phyloP scores from a whole-genome alignment of 2,329 filamentous ascomycete genomes.

The Alternaria triticimaculans region DNA sequence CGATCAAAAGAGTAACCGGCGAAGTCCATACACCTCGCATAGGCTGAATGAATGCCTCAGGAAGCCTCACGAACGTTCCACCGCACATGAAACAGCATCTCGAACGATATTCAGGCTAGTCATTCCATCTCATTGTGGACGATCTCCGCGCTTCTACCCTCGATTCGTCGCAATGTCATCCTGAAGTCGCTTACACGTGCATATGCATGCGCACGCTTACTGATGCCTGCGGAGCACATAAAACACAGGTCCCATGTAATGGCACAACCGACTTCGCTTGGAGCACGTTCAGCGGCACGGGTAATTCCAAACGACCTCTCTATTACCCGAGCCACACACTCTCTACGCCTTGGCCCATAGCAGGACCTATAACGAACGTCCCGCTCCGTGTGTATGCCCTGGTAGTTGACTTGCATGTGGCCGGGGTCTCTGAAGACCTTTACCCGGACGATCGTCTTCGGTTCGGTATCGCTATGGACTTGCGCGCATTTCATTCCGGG shows the following conservation, averaged over 20 bases:
- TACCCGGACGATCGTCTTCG: constrained; percentile 9
- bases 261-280: background rate
- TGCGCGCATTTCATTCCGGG: background rate
- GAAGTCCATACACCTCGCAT: constrained; percentile 59
- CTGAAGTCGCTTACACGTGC: background rate
- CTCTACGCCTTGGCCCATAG: background rate
- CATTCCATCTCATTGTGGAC: background rate
- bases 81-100: background rate
- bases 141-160: background rate
- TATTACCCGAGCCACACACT: background rate
- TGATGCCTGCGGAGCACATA: background rate
- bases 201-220: constrained; percentile 1
- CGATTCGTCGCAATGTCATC: background rate
- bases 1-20: constrained; percentile 64
- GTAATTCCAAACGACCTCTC: constrained; percentile 6
- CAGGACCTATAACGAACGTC: background rate
- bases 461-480: background rate
- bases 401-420: background rate
- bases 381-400: constrained; percentile 2
- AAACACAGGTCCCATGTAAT: background rate
- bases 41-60: constrained; percentile 10
- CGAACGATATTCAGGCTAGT: background rate
- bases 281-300: constrained; percentile 7
- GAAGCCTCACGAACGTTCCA: background rate
- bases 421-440: background rate